Conservation (phyloP, 2,329 filamentous ascomycete genomes). For the Zelopaecilomyces penicillatus region DNA sequence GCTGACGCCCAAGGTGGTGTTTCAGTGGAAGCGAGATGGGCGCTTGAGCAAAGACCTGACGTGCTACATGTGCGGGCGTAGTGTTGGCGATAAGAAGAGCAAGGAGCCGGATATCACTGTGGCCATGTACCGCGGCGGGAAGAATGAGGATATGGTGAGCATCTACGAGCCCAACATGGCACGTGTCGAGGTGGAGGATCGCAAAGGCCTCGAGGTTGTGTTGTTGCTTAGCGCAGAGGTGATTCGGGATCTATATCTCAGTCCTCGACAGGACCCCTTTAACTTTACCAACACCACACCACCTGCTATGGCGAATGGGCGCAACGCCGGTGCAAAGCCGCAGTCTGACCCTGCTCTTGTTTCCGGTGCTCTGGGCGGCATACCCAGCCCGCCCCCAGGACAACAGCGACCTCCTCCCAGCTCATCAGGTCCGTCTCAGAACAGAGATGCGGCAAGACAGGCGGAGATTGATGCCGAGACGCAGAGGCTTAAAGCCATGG, state of each 20-base stretch:
- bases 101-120: constrained; percentile 94
- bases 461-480: constrained; percentile 66
- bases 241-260: constrained; percentile 57
- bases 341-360: constrained; percentile 11
- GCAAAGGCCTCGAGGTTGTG: constrained; percentile 84
- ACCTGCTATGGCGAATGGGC: constrained; percentile 9
- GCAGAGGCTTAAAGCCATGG: constrained; percentile 53
- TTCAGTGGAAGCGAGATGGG: constrained; percentile 84
- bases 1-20: constrained; percentile 65
- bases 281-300: constrained; percentile 50
- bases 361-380: constrained; percentile 32
- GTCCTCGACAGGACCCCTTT: constrained; percentile 65
- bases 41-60: constrained; percentile 80
- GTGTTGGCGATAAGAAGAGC: constrained; percentile 65
- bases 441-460: constrained; percentile 19
- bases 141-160: constrained; percentile 58
- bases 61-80: constrained; percentile 77
- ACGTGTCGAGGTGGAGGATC: constrained; percentile 85
- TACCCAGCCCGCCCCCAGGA: constrained; percentile 11
- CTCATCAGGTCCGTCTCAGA: constrained; percentile 9
- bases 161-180: constrained; percentile 91
- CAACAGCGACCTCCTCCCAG: constrained; percentile 7
- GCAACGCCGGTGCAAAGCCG: constrained; percentile 33
- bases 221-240: constrained; percentile 56
- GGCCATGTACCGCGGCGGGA: constrained; percentile 71